Conservation (phyloP, 164 flowering plant species). For the Aristolochia californica region DNA sequence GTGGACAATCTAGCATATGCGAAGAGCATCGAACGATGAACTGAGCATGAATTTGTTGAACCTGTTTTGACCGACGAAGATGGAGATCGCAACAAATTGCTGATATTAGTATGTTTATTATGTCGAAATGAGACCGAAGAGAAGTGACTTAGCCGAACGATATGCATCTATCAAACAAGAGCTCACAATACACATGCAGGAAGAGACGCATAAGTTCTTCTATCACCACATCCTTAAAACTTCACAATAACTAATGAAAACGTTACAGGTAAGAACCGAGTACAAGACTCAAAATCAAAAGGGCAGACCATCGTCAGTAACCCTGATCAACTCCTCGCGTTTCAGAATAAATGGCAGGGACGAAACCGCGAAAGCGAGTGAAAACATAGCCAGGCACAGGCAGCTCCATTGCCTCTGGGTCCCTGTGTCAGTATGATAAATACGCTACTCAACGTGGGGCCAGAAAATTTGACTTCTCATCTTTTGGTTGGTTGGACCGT, state of each 20-base stretch:
- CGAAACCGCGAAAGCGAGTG: too few species aligned
- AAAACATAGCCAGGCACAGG: too few species aligned
- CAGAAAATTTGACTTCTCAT: too few species aligned
- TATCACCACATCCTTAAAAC: background rate
- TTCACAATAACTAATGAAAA: background rate
- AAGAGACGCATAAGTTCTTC: background rate
- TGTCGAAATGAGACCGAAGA: constrained; percentile 1
- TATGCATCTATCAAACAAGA: constrained; percentile 3
- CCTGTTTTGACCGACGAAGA: constrained; percentile 13
- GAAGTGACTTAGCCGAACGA: constrained; percentile 5
- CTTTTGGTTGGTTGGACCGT: too few species aligned
- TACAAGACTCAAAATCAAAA: too few species aligned
- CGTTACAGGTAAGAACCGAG: too few species aligned
- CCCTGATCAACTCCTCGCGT: too few species aligned
- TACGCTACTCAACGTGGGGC: too few species aligned
- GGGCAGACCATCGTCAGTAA: too few species aligned
- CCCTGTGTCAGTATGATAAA: too few species aligned
- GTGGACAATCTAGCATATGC: constrained; percentile 13
- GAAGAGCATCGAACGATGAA: constrained; percentile 5
- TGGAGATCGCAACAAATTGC: constrained; percentile 11
- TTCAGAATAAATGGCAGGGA: background rate
- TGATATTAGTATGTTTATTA: constrained; percentile 3
- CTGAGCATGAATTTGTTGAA: constrained; percentile 18
- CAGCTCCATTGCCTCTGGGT: too few species aligned
- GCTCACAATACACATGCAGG: background rate